Percentiles rank a stretch among this genome's conserved stretches.
phyloP scores from a whole-genome alignment of 2,329 filamentous ascomycete species.

The Anisogramma anomala region DNA sequence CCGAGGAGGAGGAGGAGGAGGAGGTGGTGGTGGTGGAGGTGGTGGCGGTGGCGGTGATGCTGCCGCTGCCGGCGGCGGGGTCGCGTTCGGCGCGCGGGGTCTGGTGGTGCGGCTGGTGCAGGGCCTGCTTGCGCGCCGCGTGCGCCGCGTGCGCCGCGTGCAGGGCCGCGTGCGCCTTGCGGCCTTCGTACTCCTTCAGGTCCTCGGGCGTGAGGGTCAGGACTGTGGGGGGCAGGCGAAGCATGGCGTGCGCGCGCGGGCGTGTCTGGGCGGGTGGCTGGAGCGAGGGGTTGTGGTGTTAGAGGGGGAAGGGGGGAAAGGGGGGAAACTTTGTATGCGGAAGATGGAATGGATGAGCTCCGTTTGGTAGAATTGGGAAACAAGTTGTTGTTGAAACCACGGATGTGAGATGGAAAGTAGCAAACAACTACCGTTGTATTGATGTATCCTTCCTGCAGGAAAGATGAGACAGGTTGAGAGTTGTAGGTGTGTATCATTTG shows the following conservation, averaged over 20 bases:
- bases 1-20: conserved; percentile 9
- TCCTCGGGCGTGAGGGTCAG: conserved; percentile 60
- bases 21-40: conserved; percentile 1
- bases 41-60: no score
- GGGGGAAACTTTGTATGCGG: neutral
- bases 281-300: neutral
- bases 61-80: no score
- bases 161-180: no score
- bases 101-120: neutral
- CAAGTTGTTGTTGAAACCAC: no score
- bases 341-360: no score
- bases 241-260: conserved; percentile 18
- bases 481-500: no score
- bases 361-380: no score
- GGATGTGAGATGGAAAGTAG: no score
- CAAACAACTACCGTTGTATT: no score
- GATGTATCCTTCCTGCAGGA: no score
- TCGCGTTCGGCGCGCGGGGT: neutral
- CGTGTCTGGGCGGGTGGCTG: neutral
- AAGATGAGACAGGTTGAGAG: no score
- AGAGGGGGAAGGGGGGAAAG: neutral
- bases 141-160: conserved; percentile 23
- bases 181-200: conserved; percentile 58
- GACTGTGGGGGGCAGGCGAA: conserved; percentile 49
- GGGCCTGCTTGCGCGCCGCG: neutral